Conservation (phyloP, 1,284 basidiomycete species). For the Sporisorium exsertum region DNA sequence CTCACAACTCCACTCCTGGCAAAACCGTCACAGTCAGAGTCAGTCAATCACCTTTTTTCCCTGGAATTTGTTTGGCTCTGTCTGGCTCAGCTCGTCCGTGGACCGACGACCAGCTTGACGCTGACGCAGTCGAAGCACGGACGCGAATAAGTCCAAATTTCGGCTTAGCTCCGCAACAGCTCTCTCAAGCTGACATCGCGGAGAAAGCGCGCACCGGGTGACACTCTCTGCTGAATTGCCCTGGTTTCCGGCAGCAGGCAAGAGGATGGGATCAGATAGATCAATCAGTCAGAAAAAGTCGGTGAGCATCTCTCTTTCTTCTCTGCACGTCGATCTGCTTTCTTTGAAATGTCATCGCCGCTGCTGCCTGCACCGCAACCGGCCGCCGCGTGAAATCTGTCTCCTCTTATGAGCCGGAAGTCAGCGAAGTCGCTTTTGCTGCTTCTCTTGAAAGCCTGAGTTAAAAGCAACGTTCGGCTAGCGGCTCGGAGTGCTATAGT, state of each 20-base stretch:
- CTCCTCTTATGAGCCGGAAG: neutral
- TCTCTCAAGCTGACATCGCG: neutral
- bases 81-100: no score
- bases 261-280: slow-evolving; percentile 1
- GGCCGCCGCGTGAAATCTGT: neutral
- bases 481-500: neutral
- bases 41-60: neutral
- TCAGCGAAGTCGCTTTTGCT: neutral
- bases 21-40: neutral
- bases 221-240: neutral
- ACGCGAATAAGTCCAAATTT: neutral
- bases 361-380: neutral
- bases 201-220: neutral
- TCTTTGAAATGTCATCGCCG: neutral
- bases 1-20: slow-evolving; percentile 5
- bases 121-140: slow-evolving; percentile 3
- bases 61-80: neutral
- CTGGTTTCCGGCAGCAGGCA: neutral
- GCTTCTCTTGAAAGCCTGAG: no score
- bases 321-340: neutral
- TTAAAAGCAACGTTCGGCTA: neutral
- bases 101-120: neutral
- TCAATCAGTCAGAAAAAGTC: neutral
- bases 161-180: neutral
- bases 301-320: neutral